Evolutionary conservation across 208 protist species (phyloP).

Genomic region (Histomonas meleagridis): DNA sequence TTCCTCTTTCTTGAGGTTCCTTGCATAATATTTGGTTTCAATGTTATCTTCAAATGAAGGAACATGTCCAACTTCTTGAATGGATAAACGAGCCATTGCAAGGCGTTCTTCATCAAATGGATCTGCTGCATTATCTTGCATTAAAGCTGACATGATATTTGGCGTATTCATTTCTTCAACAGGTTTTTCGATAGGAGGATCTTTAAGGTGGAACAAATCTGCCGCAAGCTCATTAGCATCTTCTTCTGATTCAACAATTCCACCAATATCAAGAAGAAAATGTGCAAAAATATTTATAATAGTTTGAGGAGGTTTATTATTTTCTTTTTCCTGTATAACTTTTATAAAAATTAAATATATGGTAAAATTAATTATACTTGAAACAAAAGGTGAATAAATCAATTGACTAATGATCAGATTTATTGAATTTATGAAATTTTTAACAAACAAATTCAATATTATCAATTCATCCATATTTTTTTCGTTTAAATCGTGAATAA

Average conservation of each 20-base stretch:
- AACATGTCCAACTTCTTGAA: not conserved
- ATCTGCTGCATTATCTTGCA: not conserved
- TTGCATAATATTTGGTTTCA: not conserved
- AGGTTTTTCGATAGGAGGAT: not conserved
- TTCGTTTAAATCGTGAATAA: too few relatives aligned
- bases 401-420: too few relatives aligned
- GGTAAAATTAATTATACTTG: too few relatives aligned
- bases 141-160: slow-evolving; percentile 22
- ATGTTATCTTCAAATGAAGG: not conserved
- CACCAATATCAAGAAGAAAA: not conserved
- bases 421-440: too few relatives aligned
- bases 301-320: too few relatives aligned
- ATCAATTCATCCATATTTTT: too few relatives aligned
- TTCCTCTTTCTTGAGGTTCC: not conserved
- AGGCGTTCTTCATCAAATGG: not conserved
- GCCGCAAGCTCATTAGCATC: not conserved
- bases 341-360: too few relatives aligned
- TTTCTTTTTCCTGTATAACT: too few relatives aligned
- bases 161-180: not conserved
- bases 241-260: not conserved
- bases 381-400: too few relatives aligned
- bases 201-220: not conserved
- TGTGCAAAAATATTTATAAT: not conserved
- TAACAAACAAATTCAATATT: too few relatives aligned
- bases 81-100: not conserved